Evolutionary conservation across 345 rosid species (phyloP), one percentile per base, ranked within the genome.

Genomic region (Salix exigua): DNA sequence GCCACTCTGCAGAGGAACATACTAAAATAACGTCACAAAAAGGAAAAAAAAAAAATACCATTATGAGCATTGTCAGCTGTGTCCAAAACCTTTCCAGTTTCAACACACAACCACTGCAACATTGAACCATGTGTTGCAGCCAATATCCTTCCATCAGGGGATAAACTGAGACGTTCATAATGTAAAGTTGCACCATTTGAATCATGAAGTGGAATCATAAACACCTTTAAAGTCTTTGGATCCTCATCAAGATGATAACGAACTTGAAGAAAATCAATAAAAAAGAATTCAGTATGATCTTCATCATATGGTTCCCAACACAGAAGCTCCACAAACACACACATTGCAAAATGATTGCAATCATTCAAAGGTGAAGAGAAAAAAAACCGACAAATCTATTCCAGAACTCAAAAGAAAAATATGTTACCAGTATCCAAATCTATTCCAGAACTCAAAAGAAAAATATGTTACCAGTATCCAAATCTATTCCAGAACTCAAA

Each of bases 241-340:
- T 96, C 99, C 94, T 96, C 98, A 73, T 94, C 97, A 63, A 96
- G 90, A 83, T 93, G 97, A 77, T 94, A 96, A 21, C 95, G 97
- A 42, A 96, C 99, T 94, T 78, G 83, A 75, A 69, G 68, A 78
- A 46, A 75, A 50, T 74, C 68, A 68, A 77, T 5, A 38, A 48
- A 79, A 68, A 33, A 35, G 71, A 72, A 35, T 48, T 80, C 65
- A 82, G 82, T 17, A 71, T 37, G 25, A 71, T 30, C 6, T 17
- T 55, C 18, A 67, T 55, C 51, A 28, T 33, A 46, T 31, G 67
- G 61, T 33, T 23, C 72, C 6, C 35, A 38, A 61, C 55, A 66
- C n/a, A 65, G 8, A 60, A 6, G 44, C 62, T 3, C 12, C 37
- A 58, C n/a, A 30, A 18, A 33, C 19, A 13, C 66, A 23, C 66